Evolutionary conservation across 805 yeast species (phyloP).

Genomic region (Barnettozyma pratensis): DNA sequence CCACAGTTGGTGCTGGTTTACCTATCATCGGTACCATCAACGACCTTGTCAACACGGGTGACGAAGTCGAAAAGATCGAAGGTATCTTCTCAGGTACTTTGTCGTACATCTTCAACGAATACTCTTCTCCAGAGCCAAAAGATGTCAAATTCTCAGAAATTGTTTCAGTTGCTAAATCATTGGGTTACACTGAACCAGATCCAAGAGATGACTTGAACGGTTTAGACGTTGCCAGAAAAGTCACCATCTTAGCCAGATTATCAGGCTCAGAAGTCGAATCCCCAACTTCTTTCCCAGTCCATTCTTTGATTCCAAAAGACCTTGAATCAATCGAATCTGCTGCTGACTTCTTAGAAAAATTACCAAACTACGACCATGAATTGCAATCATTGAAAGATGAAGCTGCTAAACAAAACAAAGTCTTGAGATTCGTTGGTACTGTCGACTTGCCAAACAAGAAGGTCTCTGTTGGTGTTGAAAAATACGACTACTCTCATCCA

Average conservation of each 20-base stretch:
- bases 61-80: conserved; percentile 83
- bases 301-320: conserved; percentile 84
- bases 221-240: conserved; percentile 96
- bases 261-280: conserved; percentile 82
- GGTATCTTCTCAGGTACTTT: conserved; percentile 96
- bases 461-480: conserved; percentile 83
- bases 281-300: conserved; percentile 90
- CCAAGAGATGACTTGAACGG: conserved; percentile 99
- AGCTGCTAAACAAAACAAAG: conserved; percentile 81
- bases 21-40: conserved; percentile 87
- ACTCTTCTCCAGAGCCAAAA: conserved; percentile 61
- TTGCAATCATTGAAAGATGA: conserved; percentile 71
- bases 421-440: conserved; percentile 88
- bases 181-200: conserved; percentile 98
- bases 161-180: conserved; percentile 78
- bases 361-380: conserved; percentile 80
- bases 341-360: conserved; percentile 70
- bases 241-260: conserved; percentile 90
- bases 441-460: conserved; percentile 68
- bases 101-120: conserved; percentile 92
- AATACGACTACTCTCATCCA: conserved; percentile 86
- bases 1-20: conserved; percentile 98
- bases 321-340: conserved; percentile 70
- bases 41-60: conserved; percentile 90
- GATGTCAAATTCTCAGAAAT: conserved; percentile 81